phyloP scores from a whole-genome alignment of 441 rosid genomes.

The Adansonia grandidieri region DNA sequence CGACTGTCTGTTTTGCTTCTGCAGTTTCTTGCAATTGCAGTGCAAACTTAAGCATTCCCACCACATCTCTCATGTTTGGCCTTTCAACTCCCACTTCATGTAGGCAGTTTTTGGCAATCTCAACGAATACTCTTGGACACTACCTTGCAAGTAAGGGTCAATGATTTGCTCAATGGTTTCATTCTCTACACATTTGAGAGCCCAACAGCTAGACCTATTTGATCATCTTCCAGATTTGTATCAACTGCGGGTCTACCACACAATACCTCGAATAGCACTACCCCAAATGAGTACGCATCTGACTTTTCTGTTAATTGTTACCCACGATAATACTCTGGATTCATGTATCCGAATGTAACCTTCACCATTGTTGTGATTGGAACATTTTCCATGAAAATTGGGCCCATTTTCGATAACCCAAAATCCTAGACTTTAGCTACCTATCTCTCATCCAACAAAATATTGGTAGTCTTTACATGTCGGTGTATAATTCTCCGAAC shows the following conservation, averaged over 20 bases:
- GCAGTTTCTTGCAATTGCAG: conserved; percentile 36
- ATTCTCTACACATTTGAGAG: conserved; percentile 30
- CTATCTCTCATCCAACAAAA: conserved; percentile 7
- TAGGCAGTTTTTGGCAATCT: conserved; percentile 38
- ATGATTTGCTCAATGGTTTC: conserved; percentile 29
- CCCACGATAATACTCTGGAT: conserved; percentile 61
- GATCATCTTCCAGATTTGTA: conserved; percentile 18
- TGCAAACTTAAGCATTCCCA: conserved; percentile 35
- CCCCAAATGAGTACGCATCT: conserved; percentile 52
- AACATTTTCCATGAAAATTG: conserved; percentile 34
- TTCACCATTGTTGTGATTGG: conserved; percentile 57
- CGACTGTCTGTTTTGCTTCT: neutral
- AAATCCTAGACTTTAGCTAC: conserved; percentile 69
- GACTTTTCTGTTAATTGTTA: conserved; percentile 55
- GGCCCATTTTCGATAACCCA: conserved; percentile 58
- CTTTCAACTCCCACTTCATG: conserved; percentile 32
- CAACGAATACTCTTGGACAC: conserved; percentile 32
- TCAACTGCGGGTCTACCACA: conserved; percentile 39
- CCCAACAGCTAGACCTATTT: conserved; percentile 40
- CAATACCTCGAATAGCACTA: conserved; percentile 46
- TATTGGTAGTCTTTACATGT: no score
- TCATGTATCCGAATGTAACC: conserved; percentile 65
- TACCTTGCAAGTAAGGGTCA: conserved; percentile 31
- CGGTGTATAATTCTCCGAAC: conserved; percentile 41
- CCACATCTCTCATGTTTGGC: conserved; percentile 39